Evolutionary conservation across 306 rosid genomes (phyloP), one percentile per base, ranked within the genome.

Genomic region (Canavalia gladiata): DNA sequence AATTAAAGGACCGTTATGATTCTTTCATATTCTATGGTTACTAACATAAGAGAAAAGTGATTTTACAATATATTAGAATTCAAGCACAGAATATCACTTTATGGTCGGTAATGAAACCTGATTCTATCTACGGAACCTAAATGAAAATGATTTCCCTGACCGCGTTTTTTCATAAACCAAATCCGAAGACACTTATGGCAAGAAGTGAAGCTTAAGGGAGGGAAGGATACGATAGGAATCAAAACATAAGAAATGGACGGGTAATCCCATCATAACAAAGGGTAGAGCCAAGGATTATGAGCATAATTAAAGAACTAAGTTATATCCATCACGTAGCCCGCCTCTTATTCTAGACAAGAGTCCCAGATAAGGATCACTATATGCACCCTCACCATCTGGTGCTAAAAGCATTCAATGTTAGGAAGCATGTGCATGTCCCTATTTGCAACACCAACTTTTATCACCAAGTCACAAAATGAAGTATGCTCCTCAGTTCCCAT

Each of bases 401-500:
- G 49, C 34, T 25, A 0, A 11, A 71, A 29, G n/a, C 13, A 75
- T 33, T 49, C 3, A 2, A 13, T 8, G 28, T 58, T 33, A 43
- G 64, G 56, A 68, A 60, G 50, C 30, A 59, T 58, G 25, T 18
- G 65, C 7, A 42, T 41, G 81, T 33, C 57, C 29, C 78, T 54
- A 25, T 9, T 56, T 49, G 52, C 57, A 11, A 64, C 55, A 43
- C 56, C 34, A 64, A 34, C 83, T 64, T 75, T 18, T 42, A 81
- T 64, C 62, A 9, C 8, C 58, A 72, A 51, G 78, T 70, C 77
- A 59, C 2, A 3, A 18, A 68, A 78, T 62, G 64, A 45, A 7
- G 29, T 30, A 45, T 41, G 52, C 46, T 75, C 35, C 8, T 39
- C 51, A 25, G 56, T 73, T 86, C 69, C 59, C 83, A 78, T 65